A percentile compares a stretch with the other conserved stretches of the same genome.
Conservation (phyloP, 306 rosid genomes). For the Trichosanthes truncata region DNA sequence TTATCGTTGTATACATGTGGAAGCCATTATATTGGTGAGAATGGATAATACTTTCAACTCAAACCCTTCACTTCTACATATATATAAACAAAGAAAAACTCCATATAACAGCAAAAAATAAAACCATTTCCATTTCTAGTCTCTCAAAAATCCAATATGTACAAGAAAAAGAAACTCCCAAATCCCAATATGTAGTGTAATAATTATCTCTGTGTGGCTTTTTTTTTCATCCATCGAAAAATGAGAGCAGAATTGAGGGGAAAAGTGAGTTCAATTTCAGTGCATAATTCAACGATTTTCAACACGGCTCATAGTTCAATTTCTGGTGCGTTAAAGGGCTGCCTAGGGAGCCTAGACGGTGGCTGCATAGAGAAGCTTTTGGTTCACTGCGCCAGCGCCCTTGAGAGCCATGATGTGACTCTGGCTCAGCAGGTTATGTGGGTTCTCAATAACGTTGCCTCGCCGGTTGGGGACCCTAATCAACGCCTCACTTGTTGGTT, state of each 20-base stretch:
- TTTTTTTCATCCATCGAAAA: not conserved
- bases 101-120: not conserved
- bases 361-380: conserved; percentile 83
- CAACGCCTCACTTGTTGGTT: conserved; percentile 89
- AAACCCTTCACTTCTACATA: not conserved
- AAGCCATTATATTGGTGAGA: not conserved
- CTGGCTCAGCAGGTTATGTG: conserved; percentile 96
- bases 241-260: conserved; percentile 69
- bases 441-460: conserved; percentile 93
- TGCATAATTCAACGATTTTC: conserved; percentile 47
- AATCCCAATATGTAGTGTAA: not conserved
- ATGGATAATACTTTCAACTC: not conserved
- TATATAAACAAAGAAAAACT: not conserved
- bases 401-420: conserved; percentile 82
- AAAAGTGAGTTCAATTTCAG: conserved; percentile 36
- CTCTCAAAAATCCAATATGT: not conserved
- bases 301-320: conserved; percentile 32
- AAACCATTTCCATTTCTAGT: not conserved
- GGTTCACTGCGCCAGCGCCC: conserved; percentile 75
- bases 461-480: conserved; percentile 75
- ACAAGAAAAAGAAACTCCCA: not conserved
- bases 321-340: conserved; percentile 59
- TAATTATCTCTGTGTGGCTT: no score
- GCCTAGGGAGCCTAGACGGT: conserved; percentile 83
- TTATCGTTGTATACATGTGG: not conserved